Evolutionary conservation across 768 basidiomycete species (phyloP).

Genomic region (Sistotremastrum niveocremeum): DNA sequence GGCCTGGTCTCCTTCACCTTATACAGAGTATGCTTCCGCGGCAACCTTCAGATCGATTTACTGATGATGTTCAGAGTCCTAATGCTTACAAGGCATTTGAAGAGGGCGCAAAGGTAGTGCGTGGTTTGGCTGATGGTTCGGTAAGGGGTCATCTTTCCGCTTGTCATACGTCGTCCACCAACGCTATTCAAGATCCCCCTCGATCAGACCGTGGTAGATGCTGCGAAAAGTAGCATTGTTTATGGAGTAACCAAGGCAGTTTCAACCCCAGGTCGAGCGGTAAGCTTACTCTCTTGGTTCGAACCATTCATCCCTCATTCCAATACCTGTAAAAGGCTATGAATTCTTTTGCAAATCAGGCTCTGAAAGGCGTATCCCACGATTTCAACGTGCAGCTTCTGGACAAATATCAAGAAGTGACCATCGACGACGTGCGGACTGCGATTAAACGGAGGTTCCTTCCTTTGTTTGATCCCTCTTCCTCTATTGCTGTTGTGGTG

Average conservation of each 20-base stretch:
- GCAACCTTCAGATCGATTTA: background rate
- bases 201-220: constrained; percentile 70
- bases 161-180: constrained; percentile 1
- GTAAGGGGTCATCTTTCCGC: constrained; percentile 28
- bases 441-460: constrained; percentile 64
- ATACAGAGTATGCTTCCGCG: constrained; percentile 48
- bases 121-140: constrained; percentile 67
- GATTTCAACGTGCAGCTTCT: constrained; percentile 66
- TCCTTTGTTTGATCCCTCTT: constrained; percentile 67
- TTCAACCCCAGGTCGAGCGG: constrained; percentile 79
- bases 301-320: constrained; percentile 3
- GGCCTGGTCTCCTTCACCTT: constrained; percentile 65
- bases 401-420: constrained; percentile 66
- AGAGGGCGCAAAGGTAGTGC: constrained; percentile 66
- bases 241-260: constrained; percentile 69
- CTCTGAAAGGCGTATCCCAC: constrained; percentile 70
- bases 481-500: constrained; percentile 70
- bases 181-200: constrained; percentile 48
- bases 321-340: constrained; percentile 38
- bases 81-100: constrained; percentile 67
- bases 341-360: constrained; percentile 81
- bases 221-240: constrained; percentile 86
- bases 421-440: constrained; percentile 59
- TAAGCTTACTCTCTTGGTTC: constrained; percentile 23
- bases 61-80: constrained; percentile 43